Evolutionary conservation across 2,329 filamentous ascomycete species (phyloP).

Genomic region (Lachnellula subtilissima): DNA sequence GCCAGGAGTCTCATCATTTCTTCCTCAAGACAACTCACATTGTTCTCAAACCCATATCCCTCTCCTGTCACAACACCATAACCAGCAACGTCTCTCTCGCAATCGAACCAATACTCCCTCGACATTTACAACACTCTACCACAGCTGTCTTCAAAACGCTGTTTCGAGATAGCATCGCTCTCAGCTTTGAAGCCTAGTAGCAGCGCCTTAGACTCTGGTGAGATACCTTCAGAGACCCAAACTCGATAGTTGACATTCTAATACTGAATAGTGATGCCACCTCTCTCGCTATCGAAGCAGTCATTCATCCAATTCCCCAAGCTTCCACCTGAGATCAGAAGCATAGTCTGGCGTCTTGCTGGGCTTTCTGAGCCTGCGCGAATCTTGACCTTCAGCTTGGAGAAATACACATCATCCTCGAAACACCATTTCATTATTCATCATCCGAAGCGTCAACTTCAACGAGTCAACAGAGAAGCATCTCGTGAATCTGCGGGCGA

Average conservation of each 20-base stretch:
- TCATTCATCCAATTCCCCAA: neutral
- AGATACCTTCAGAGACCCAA: neutral
- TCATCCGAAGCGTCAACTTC: neutral
- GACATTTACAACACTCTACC: no score
- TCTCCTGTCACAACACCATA: no score
- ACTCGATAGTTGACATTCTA: neutral
- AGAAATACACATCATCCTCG: neutral
- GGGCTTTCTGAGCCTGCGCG: neutral
- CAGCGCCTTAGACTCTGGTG: neutral
- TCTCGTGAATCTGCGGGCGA: neutral
- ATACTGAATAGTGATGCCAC: neutral
- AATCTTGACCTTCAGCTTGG: neutral
- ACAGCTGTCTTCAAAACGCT: no score
- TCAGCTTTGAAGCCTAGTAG: no score
- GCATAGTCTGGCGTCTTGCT: neutral
- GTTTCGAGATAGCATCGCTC: no score
- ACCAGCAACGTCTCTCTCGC: no score
- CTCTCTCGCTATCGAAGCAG: neutral
- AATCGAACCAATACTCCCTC: no score
- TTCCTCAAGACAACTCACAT: no score
- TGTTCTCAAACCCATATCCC: no score
- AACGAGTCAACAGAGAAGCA: neutral
- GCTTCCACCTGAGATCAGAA: neutral
- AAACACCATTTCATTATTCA: neutral
- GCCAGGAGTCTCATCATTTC: no score